A percentile compares a stretch with the other conserved stretches of the same genome.
phyloP scores from a whole-genome alignment of 2,329 filamentous ascomycete species.

The Rhinocladiella similis region DNA sequence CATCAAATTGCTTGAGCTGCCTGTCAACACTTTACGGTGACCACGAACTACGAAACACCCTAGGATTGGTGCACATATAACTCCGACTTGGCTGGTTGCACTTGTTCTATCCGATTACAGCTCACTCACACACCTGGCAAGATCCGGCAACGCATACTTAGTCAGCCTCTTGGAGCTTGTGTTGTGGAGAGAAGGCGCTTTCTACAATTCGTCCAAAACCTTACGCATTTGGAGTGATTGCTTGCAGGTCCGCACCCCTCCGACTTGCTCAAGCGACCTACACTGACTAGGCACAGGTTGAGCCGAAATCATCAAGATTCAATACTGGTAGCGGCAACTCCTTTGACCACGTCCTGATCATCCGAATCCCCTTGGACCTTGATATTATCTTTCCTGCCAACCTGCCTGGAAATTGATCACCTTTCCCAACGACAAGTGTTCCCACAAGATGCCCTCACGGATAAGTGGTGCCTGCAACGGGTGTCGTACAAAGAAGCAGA shows the following conservation, averaged over 20 bases:
- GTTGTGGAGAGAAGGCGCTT: background rate
- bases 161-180: slow-evolving; percentile 4
- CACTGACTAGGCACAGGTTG: background rate
- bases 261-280: slow-evolving; percentile 4
- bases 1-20: too few species aligned
- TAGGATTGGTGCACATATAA: too few species aligned
- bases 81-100: too few species aligned
- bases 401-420: too few species aligned
- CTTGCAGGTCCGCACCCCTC: slow-evolving; percentile 12
- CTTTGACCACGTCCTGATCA: too few species aligned
- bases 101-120: too few species aligned
- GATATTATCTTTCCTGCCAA: background rate
- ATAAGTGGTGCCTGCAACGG: slow-evolving; percentile 44
- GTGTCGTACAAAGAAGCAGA: slow-evolving; percentile 45
- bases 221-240: slow-evolving; percentile 13
- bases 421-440: background rate
- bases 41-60: too few species aligned
- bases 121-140: background rate
- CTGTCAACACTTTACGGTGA: too few species aligned
- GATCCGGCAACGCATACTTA: slow-evolving; percentile 8
- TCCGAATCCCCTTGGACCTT: too few species aligned
- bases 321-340: background rate
- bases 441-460: slow-evolving; percentile 34
- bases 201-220: slow-evolving; percentile 12
- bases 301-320: background rate